Evolutionary conservation across 306 rosid species (phyloP).

Genomic region (Pyrus betulifolia): DNA sequence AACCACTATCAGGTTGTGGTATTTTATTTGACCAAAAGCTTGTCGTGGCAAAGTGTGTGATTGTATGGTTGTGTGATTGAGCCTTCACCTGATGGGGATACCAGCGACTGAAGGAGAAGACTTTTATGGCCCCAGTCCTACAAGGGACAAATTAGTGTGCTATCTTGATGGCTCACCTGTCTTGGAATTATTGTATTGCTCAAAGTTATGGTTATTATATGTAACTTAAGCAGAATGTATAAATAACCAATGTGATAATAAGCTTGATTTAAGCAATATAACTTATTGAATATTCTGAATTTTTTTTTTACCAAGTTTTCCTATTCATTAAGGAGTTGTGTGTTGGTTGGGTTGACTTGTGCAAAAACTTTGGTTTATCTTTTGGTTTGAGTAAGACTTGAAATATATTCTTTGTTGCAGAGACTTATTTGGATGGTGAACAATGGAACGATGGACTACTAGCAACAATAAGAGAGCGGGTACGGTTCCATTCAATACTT

Average conservation of each 20-base stretch:
- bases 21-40: not conserved
- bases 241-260: not conserved
- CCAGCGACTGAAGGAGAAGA: not conserved
- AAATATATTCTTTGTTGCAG: slow-evolving; percentile 26
- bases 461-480: slow-evolving; percentile 91
- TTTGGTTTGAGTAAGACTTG: not conserved
- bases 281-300: not conserved
- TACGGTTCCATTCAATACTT: slow-evolving; percentile 24
- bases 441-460: slow-evolving; percentile 92
- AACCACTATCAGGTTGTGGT: not conserved
- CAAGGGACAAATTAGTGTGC: not conserved
- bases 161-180: not conserved
- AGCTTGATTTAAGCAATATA: not conserved
- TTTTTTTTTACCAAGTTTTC: not conserved
- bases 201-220: not conserved
- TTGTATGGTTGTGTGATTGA: not conserved
- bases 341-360: not conserved
- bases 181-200: not conserved
- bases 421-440: slow-evolving; percentile 61
- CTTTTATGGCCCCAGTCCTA: not conserved
- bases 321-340: not conserved
- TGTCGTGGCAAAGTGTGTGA: not conserved
- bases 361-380: not conserved
- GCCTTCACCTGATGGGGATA: not conserved
- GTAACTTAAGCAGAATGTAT: not conserved